phyloP scores from a whole-genome alignment of 1,139 yeast genomes.

The Wickerhamiella infanticola region DNA sequence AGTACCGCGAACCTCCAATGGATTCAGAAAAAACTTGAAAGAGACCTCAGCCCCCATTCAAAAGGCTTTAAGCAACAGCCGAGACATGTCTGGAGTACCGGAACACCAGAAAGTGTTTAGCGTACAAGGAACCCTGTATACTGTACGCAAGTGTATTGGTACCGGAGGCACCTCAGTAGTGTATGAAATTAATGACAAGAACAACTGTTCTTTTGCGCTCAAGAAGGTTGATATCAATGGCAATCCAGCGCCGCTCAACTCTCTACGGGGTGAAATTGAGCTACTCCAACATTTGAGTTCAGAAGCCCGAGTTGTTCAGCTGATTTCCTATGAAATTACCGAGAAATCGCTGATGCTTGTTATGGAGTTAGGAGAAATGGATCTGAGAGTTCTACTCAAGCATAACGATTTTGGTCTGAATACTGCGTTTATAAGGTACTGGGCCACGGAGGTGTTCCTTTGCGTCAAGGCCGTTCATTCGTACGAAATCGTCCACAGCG shows the following conservation, averaged over 20 bases:
- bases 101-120: constrained; percentile 10
- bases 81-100: too few species aligned
- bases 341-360: constrained; percentile 46
- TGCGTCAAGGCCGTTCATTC: constrained; percentile 83
- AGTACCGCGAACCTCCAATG: too few species aligned
- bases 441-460: constrained; percentile 59
- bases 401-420: constrained; percentile 36
- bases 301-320: constrained; percentile 59
- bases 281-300: constrained; percentile 44
- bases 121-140: constrained; percentile 52
- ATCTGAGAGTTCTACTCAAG: constrained; percentile 60
- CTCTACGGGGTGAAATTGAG: constrained; percentile 84
- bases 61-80: too few species aligned
- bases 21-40: too few species aligned
- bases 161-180: constrained; percentile 92
- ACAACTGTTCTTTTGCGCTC: constrained; percentile 50
- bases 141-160: constrained; percentile 65
- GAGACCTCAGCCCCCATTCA: too few species aligned
- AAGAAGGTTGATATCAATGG: constrained; percentile 62
- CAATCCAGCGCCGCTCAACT: constrained; percentile 55
- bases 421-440: constrained; percentile 63
- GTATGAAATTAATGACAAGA: constrained; percentile 53
- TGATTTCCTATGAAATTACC: constrained; percentile 53
- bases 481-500: constrained; percentile 85
- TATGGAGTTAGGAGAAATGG: constrained; percentile 95